Evolutionary conservation across 1,139 yeast species (phyloP).

Genomic region (Yamadazyma sp.): DNA sequence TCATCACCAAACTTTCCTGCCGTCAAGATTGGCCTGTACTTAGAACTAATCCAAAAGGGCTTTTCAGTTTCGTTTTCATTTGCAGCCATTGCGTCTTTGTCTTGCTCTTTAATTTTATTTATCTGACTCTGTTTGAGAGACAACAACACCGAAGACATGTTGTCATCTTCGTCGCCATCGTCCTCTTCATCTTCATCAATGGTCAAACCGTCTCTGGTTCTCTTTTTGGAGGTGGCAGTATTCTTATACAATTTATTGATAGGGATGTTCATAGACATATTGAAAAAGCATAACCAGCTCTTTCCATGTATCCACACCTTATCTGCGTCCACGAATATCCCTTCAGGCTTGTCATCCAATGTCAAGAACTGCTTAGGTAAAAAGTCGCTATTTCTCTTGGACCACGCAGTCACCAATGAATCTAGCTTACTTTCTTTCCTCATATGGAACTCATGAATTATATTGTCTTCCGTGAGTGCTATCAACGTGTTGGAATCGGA

Average conservation of each 20-base stretch:
- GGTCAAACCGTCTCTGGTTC: slow-evolving; percentile 63
- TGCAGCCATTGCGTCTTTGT: slow-evolving; percentile 20
- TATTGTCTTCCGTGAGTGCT: slow-evolving; percentile 73
- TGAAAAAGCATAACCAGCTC: slow-evolving; percentile 79
- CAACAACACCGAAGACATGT: slow-evolving; percentile 31
- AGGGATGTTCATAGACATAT: slow-evolving; percentile 63
- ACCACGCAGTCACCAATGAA: slow-evolving; percentile 70
- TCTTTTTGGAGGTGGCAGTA: slow-evolving; percentile 42
- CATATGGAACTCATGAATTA: slow-evolving; percentile 61
- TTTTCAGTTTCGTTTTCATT: slow-evolving; percentile 19
- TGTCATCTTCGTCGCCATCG: slow-evolving; percentile 27
- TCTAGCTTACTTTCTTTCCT: slow-evolving; percentile 14
- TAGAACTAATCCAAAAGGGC: slow-evolving; percentile 74
- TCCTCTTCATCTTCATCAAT: slow-evolving; percentile 36
- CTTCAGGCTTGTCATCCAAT: slow-evolving; percentile 71
- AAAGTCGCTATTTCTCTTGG: slow-evolving; percentile 69
- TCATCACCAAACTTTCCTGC: slow-evolving; percentile 60
- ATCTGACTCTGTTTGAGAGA: slow-evolving; percentile 34
- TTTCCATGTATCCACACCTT: slow-evolving; percentile 83
- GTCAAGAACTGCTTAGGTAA: slow-evolving; percentile 66
- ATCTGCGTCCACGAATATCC: slow-evolving; percentile 52
- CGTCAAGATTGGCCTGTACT: slow-evolving; percentile 71
- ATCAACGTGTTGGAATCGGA: slow-evolving; percentile 53
- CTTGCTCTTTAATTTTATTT: slow-evolving; percentile 29
- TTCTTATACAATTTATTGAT: slow-evolving; percentile 30